phyloP scores from a whole-genome alignment of 495 filamentous ascomycete genomes.

The Cercophora sp. region DNA sequence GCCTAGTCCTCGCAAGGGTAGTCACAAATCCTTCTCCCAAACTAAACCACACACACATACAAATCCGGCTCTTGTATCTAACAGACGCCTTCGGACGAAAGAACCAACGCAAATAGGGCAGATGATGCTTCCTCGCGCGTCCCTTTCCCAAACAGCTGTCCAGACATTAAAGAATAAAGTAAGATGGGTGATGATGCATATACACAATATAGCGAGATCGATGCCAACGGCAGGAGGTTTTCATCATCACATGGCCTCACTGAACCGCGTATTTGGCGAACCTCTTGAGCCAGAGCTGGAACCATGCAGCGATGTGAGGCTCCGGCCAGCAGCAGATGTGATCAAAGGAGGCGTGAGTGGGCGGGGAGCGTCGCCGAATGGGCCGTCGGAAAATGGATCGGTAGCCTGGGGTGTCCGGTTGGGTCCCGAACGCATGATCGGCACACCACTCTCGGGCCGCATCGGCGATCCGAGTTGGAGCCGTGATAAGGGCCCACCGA shows the following conservation, averaged over 20 bases:
- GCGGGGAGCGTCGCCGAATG: constrained; percentile 1
- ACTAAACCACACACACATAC: neutral
- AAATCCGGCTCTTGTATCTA: constrained; percentile 14
- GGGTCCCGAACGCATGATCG: constrained; percentile 42
- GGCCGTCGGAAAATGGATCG: constrained; percentile 33
- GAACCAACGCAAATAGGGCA: constrained; percentile 1
- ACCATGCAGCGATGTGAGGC: constrained; percentile 42
- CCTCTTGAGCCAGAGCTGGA: constrained; percentile 39
- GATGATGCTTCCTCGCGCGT: neutral
- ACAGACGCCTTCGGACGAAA: constrained; percentile 7
- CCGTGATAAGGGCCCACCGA: constrained; percentile 26
- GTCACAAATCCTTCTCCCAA: neutral
- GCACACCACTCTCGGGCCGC: constrained; percentile 44
- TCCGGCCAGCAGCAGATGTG: constrained; percentile 40
- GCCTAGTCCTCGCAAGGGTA: too few relatives aligned
- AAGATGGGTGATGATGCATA: constrained; percentile 11
- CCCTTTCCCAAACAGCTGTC: constrained; percentile 10
- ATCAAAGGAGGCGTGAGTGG: constrained; percentile 26
- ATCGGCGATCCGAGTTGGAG: constrained; percentile 44
- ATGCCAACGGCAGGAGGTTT: neutral
- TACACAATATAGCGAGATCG: constrained; percentile 7
- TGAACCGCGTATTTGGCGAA: constrained; percentile 47
- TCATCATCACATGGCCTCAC: constrained; percentile 46
- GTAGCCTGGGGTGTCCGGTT: constrained; percentile 42
- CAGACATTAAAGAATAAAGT: constrained; percentile 29